phyloP scores from a whole-genome alignment of 2,329 filamentous ascomycete species.

The Stachybotrys chartarum region DNA sequence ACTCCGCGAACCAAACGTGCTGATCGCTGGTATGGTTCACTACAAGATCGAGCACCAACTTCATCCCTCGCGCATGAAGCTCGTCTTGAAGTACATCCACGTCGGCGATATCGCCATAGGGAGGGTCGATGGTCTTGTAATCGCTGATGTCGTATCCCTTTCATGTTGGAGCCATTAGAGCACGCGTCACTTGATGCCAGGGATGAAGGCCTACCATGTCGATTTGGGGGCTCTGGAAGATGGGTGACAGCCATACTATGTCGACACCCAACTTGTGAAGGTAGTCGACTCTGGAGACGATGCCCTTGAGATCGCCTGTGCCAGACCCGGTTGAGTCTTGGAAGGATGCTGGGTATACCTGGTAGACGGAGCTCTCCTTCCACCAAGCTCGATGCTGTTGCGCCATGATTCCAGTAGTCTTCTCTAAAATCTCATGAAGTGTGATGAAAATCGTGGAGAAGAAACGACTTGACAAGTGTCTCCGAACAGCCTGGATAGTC shows the following conservation, averaged over 20 bases:
- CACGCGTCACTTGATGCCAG: background rate
- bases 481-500: no score
- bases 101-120: conserved; percentile 61
- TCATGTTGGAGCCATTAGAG: background rate
- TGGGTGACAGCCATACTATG: conserved; percentile 47
- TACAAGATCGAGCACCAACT: conserved; percentile 65
- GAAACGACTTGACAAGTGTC: background rate
- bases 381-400: conserved; percentile 39
- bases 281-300: conserved; percentile 50
- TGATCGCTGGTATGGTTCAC: conserved; percentile 62
- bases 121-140: conserved; percentile 58
- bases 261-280: conserved; percentile 48
- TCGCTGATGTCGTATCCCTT: conserved; percentile 64
- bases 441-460: background rate
- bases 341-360: conserved; percentile 57
- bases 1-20: conserved; percentile 52
- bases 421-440: background rate
- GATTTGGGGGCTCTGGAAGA: conserved; percentile 46
- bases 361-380: conserved; percentile 54
- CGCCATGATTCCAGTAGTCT: conserved; percentile 11
- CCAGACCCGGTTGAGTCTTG: conserved; percentile 50
- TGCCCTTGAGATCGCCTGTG: conserved; percentile 49
- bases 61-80: conserved; percentile 57
- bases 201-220: conserved; percentile 45
- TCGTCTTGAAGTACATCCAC: conserved; percentile 56